Base-by-base conservation (phyloP, 2,329 filamentous ascomycete species). In the Alternaria atra region DNA sequence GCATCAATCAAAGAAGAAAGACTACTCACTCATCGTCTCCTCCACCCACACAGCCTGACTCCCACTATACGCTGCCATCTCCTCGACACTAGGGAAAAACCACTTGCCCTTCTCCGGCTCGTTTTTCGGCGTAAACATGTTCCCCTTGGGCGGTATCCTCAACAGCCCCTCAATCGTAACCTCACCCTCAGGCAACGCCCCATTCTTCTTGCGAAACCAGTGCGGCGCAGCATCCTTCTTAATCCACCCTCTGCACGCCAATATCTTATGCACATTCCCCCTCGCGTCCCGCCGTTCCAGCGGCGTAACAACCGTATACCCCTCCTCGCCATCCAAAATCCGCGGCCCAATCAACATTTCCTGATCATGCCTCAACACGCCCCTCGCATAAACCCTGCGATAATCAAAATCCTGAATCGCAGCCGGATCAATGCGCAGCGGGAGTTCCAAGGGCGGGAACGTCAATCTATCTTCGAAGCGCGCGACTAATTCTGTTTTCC, bases 321-420 rank as follows among this genome's bases (percentile, higher is more conserved):
- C 95, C 75, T 97, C 90, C 74, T 94, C 87, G 12, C 94, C 94
- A 64, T 99, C 94, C 64, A 89, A 86, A 83, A 97, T 88, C 48
- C 95, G 88, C 58, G 95, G 95, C 1, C 95, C 95, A 61, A 99
- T 89, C 53, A 99, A 84, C 94, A 99, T 99, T 83, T 99, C 95
- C 77, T 91, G 88, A 76, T 97, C 94, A 80, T 99, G 95, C 39
- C 91, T 84, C 69, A 93, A 89, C 57, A 80, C 83, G 9, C 95
- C 95, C 0, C 83, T 87, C 10, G 93, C 90, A 64, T 87, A 86
- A 51, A 99, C 91, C 57, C 92, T 87, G 62, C 95, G 87, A 81
- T 94, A 97, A 79, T 99, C 94, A 77, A 99, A 99, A 37, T 97
- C 93, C 67, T 88, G 83, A 68, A 97, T 86, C 9, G 90, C 93